A percentile compares a stretch with the other conserved stretches of the same genome.
These are phyloP conservation scores for Aspergillus diversus DNA, from an alignment of 495 filamentous ascomycete genomes.

Conservation along the genomic window DNA sequence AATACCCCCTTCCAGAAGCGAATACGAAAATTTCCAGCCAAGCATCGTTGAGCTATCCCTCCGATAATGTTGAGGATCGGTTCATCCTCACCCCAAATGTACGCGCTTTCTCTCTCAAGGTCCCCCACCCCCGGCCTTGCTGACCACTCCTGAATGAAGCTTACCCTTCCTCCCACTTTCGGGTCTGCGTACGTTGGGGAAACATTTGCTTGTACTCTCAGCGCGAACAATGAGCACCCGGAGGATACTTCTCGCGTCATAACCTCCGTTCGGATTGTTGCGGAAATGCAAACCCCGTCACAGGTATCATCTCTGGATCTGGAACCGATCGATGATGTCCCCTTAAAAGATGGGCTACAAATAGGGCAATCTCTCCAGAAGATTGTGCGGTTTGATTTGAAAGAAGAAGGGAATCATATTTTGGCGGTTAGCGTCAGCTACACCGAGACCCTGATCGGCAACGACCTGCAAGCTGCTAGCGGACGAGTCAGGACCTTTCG, in stretches of 20 bases:
- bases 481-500: constrained; percentile 83
- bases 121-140: neutral
- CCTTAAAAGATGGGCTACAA: constrained; percentile 53
- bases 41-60: constrained; percentile 58
- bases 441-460: constrained; percentile 60
- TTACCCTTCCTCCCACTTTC: constrained; percentile 92
- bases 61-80: constrained; percentile 45
- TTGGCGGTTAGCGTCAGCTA: constrained; percentile 95
- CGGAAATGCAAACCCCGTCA: constrained; percentile 92
- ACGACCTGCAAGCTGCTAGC: constrained; percentile 62
- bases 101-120: constrained; percentile 15
- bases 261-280: constrained; percentile 77
- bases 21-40: constrained; percentile 52
- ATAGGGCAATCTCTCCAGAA: constrained; percentile 76
- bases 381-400: constrained; percentile 83
- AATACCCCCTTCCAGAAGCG: constrained; percentile 59
- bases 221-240: constrained; percentile 84
- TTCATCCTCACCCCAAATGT: constrained; percentile 67
- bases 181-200: constrained; percentile 95
- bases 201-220: constrained; percentile 90
- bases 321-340: constrained; percentile 40
- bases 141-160: constrained; percentile 36
- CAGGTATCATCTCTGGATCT: constrained; percentile 62
- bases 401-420: constrained; percentile 92
- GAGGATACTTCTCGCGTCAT: constrained; percentile 55